Percentiles rank a stretch among this genome's conserved stretches.
These are phyloP conservation scores for Striga asiatica DNA, from an alignment of 257 asterid genomes.

Conservation along the genomic window DNA sequence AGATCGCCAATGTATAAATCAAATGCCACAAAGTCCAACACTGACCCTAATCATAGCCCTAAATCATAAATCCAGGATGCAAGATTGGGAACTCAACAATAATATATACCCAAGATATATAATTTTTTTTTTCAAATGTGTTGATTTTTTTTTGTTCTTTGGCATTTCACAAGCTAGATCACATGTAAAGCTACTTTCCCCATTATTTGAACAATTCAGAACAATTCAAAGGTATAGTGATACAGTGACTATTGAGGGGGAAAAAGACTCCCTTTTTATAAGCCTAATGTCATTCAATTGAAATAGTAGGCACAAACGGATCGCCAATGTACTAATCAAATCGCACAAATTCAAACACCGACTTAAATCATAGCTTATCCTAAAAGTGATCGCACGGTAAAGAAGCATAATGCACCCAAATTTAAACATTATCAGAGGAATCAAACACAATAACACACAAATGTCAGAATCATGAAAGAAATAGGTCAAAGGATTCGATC, in stretches of 20 bases:
- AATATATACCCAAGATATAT: background rate
- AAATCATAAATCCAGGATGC: background rate
- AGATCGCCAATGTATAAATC: too few relatives aligned
- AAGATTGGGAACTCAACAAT: background rate
- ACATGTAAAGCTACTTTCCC: background rate
- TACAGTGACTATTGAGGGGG: background rate
- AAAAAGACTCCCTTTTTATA: background rate
- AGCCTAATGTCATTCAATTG: too few relatives aligned
- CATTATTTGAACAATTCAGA: background rate
- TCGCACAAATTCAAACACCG: background rate
- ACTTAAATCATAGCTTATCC: background rate
- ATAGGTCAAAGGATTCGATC: slow-evolving; percentile 2
- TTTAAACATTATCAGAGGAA: background rate
- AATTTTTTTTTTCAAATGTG: too few relatives aligned
- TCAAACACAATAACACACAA: background rate
- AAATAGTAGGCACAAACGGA: too few relatives aligned
- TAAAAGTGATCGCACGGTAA: background rate
- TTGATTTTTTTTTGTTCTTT: background rate
- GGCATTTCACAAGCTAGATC: background rate
- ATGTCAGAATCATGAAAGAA: background rate
- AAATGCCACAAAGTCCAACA: too few relatives aligned
- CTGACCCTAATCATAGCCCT: too few relatives aligned
- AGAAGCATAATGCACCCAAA: background rate
- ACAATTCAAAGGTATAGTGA: background rate
- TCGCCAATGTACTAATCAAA: too few relatives aligned